Conservation (phyloP, 495 filamentous ascomycete species). For the Aspergillus nidulans region DNA sequence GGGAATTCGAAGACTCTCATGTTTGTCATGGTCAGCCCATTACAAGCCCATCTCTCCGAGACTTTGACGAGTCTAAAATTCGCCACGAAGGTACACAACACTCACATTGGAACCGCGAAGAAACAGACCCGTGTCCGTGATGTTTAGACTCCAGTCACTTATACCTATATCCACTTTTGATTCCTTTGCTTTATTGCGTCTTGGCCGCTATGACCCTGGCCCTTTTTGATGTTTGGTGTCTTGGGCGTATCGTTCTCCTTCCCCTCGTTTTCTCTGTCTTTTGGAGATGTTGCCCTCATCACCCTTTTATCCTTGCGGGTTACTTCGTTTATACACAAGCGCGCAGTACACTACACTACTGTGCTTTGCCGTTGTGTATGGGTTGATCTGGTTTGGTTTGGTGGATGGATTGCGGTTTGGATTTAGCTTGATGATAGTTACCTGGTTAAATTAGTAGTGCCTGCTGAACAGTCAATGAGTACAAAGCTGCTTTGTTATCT, state of each 20-base stretch:
- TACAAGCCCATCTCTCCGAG: constrained; percentile 87
- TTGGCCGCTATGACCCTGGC: constrained; percentile 12
- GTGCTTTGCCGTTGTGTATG: background rate
- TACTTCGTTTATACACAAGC: constrained; percentile 3
- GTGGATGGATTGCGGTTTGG: constrained; percentile 8
- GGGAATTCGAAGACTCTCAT: constrained; percentile 97
- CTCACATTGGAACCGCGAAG: constrained; percentile 83
- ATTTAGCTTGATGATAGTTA: constrained; percentile 18
- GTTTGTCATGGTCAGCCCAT: constrained; percentile 96
- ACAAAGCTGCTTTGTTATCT: background rate
- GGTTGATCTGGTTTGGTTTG: background rate
- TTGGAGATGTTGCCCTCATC: constrained; percentile 12
- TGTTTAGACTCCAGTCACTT: constrained; percentile 19
- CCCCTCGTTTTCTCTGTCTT: background rate
- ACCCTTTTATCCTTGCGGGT: background rate
- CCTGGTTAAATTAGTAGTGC: constrained; percentile 2
- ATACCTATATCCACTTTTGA: constrained; percentile 2
- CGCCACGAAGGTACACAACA: constrained; percentile 91
- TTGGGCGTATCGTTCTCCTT: constrained; percentile 10
- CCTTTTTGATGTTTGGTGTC: constrained; percentile 20
- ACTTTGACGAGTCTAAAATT: constrained; percentile 95
- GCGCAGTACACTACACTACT: constrained; percentile 2
- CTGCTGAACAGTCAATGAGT: background rate
- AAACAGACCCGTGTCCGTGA: constrained; percentile 62
- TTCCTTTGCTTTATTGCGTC: background rate